Evolutionary conservation across 495 filamentous ascomycete genomes (phyloP).

Genomic region (Apodospora peruviana): DNA sequence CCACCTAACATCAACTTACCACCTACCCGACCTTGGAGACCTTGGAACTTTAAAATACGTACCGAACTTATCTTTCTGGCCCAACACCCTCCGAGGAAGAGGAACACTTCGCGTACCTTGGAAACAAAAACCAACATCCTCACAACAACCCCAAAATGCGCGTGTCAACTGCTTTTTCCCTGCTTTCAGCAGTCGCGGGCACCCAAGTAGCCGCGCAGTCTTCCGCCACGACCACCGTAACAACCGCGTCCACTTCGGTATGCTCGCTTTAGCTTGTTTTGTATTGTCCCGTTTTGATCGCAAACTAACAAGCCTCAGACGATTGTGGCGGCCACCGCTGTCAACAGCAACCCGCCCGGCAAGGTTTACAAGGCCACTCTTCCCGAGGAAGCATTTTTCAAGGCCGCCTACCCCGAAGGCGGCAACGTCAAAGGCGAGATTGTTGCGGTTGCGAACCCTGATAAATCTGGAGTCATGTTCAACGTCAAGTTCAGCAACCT

Average conservation of each 20-base stretch:
- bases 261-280: not conserved
- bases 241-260: not conserved
- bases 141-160: slow-evolving; percentile 24
- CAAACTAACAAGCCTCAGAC: slow-evolving; percentile 18
- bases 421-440: slow-evolving; percentile 58
- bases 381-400: slow-evolving; percentile 45
- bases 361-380: slow-evolving; percentile 55
- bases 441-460: slow-evolving; percentile 43
- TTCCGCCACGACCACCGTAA: slow-evolving; percentile 1
- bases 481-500: slow-evolving; percentile 58
- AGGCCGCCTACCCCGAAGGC: slow-evolving; percentile 41
- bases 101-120: too few relatives aligned
- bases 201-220: slow-evolving; percentile 17
- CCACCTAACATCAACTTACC: too few relatives aligned
- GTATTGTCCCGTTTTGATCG: slow-evolving; percentile 4
- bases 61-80: too few relatives aligned
- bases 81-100: too few relatives aligned
- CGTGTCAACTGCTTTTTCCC: slow-evolving; percentile 9
- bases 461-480: slow-evolving; percentile 61
- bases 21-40: too few relatives aligned
- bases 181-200: slow-evolving; percentile 20
- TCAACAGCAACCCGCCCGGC: slow-evolving; percentile 58
- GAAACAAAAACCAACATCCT: too few relatives aligned
- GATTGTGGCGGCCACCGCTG: slow-evolving; percentile 50
- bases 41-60: too few relatives aligned